Conservation (phyloP, 805 yeast species). For the Starmerella bacillaris region DNA sequence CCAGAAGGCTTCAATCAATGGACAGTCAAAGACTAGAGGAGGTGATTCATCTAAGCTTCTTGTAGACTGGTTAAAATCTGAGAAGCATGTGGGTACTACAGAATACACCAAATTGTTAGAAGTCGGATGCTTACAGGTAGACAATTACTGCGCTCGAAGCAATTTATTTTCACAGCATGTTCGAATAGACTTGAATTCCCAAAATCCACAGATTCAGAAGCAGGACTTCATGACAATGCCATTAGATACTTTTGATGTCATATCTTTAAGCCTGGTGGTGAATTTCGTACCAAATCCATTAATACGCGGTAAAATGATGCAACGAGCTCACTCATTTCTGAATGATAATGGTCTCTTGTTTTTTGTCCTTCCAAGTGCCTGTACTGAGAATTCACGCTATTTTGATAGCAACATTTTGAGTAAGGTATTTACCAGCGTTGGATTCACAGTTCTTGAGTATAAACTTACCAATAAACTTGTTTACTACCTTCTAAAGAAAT, state of each 20-base stretch:
- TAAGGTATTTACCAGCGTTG: slow-evolving; percentile 39
- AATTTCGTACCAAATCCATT: slow-evolving; percentile 67
- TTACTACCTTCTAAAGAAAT: slow-evolving; percentile 51
- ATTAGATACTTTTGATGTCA: slow-evolving; percentile 31
- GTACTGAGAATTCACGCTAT: slow-evolving; percentile 68
- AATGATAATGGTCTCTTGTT: slow-evolving; percentile 30
- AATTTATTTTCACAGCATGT: slow-evolving; percentile 34
- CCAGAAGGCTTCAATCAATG: slow-evolving; percentile 71
- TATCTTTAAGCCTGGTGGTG: slow-evolving; percentile 73
- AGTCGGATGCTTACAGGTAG: slow-evolving; percentile 60
- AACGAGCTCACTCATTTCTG: slow-evolving; percentile 40
- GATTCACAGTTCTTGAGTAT: slow-evolving; percentile 32
- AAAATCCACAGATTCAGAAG: slow-evolving; percentile 47
- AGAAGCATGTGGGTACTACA: slow-evolving; percentile 3
- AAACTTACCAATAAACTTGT: slow-evolving; percentile 54
- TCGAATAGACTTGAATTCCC: slow-evolving; percentile 68
- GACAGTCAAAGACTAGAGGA: slow-evolving; percentile 63
- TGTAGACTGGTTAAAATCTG: slow-evolving; percentile 44
- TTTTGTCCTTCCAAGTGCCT: slow-evolving; percentile 76
- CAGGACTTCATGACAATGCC: slow-evolving; percentile 82
- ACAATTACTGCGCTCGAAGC: slow-evolving; percentile 48
- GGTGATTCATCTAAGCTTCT: slow-evolving; percentile 79
- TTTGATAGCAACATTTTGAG: slow-evolving; percentile 31
- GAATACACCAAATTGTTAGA: slow-evolving; percentile 37
- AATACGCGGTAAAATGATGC: slow-evolving; percentile 63